These are phyloP conservation scores for Cytospora schulzeri DNA, from an alignment of 2,329 filamentous ascomycete species.

Conservation along the genomic window DNA sequence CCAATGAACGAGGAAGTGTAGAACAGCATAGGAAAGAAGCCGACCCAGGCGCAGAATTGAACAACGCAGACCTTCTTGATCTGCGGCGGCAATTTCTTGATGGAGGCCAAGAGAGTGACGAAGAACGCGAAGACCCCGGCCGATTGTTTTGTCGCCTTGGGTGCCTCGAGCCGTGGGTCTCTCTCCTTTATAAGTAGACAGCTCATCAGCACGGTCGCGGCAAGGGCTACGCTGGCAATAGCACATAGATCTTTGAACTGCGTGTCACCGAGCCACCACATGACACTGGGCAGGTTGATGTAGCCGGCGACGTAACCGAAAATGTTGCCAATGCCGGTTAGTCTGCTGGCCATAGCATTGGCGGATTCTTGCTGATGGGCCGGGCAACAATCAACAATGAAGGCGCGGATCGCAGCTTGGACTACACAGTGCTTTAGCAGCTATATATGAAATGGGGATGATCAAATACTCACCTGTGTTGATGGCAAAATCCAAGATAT, in stretches of 20 bases:
- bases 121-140: conserved; percentile 79
- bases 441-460: conserved; percentile 1
- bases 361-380: conserved; percentile 91
- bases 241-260: conserved; percentile 94
- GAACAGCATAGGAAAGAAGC: conserved; percentile 94
- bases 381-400: conserved; percentile 91
- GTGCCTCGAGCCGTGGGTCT: conserved; percentile 74
- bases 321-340: conserved; percentile 87
- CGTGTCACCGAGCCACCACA: conserved; percentile 81
- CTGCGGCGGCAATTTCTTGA: conserved; percentile 78
- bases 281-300: conserved; percentile 70
- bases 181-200: conserved; percentile 72
- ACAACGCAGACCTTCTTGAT: conserved; percentile 80
- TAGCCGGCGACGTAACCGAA: conserved; percentile 88
- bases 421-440: conserved; percentile 49
- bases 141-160: conserved; percentile 51
- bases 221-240: conserved; percentile 76
- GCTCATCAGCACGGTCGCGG: conserved; percentile 70
- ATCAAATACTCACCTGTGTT: conserved; percentile 72
- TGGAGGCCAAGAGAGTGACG: conserved; percentile 72
- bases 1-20: conserved; percentile 94
- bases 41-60: conserved; percentile 88
- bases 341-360: conserved; percentile 90
- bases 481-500: conserved; percentile 90
- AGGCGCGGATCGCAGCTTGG: conserved; percentile 87